These are phyloP conservation scores for Chaetomium strumarium DNA, from an alignment of 2,329 filamentous ascomycete species.

Conservation along the genomic window DNA sequence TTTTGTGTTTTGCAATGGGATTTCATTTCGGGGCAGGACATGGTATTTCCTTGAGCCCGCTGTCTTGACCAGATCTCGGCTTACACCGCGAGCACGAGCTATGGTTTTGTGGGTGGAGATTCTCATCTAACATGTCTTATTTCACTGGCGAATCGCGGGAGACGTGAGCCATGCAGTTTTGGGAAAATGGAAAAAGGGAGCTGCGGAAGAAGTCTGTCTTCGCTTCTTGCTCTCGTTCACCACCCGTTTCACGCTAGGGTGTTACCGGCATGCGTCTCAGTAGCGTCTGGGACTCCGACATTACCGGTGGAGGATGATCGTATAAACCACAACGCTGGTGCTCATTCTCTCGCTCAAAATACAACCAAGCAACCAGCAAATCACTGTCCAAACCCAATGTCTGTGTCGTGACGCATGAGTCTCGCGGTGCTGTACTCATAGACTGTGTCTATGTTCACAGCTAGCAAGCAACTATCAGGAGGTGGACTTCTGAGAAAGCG, in stretches of 20 bases:
- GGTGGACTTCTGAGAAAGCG: too few species aligned
- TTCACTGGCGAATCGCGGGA: too few species aligned
- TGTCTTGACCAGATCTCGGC: background rate
- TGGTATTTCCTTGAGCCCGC: conserved; percentile 4
- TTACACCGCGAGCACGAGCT: background rate
- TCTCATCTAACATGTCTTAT: background rate
- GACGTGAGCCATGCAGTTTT: background rate
- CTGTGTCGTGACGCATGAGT: background rate
- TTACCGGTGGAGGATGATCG: conserved; percentile 1
- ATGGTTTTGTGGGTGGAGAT: background rate
- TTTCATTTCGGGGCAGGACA: conserved; percentile 9
- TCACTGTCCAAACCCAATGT: background rate
- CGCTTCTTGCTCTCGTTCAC: conserved; percentile 18
- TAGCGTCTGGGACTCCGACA: background rate
- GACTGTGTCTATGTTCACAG: too few species aligned
- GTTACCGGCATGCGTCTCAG: conserved; percentile 2
- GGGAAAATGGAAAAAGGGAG: conserved; percentile 1
- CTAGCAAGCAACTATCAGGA: too few species aligned
- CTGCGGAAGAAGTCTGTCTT: conserved; percentile 9
- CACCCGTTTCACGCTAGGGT: conserved; percentile 3
- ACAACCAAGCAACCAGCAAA: conserved; percentile 13
- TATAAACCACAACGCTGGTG: conserved; percentile 8
- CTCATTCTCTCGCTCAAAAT: conserved; percentile 15
- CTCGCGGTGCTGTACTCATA: too few species aligned
- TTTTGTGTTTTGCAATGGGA: conserved; percentile 3